Base-by-base conservation (phyloP, 768 basidiomycete species). In the Mycena indigotica region DNA sequence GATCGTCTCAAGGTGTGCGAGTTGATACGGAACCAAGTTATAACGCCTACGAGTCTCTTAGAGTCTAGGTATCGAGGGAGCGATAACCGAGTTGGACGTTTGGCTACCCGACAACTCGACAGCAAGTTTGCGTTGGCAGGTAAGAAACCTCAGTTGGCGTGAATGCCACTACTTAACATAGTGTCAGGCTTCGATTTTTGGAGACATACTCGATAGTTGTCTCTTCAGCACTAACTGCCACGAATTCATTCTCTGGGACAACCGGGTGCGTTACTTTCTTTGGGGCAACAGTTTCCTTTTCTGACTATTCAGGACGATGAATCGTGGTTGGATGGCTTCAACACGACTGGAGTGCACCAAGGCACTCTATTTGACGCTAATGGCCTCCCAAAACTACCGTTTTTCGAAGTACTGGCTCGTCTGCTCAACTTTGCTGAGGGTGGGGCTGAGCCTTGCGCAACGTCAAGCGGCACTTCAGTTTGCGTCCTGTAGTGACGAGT, bases 81-180 rank as follows among this genome's bases (percentile, higher is more conserved):
- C 61, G 0, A 63, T 63, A 29, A 63, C 61, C 4, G 61, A 63
- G 23, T 24, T 59, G 61, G 57, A 63, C 39, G 54, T 56, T 6
- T 63, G 61, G 61, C 52, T 63, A 2, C 61, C 61, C 17, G 61
- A 63, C 19, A 63, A 59, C 40, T 53, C 54, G 3, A 63, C 57
- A 0, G 50, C 54, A 21, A 58, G 57, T 23, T 5, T 59, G 21
- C 30, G 61, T 30, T 63, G 61, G 61, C 61, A 62, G 56, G 60
- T 54, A 57, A 25, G 3, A 25, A 10, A 24, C 23, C 12, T 21
- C 16, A 26, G 15, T 2, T 23, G 3, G 23, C 5, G 13, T 12
- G n/a, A 12, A 12, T 5, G 16, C 19, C 15, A 30, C 6, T 13
- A 5, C 6, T n/a, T 25, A 26, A 26, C 12, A n/a, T 44, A 5